Evolutionary conservation across 257 asterid species (phyloP).

Genomic region (Mentha longifolia): DNA sequence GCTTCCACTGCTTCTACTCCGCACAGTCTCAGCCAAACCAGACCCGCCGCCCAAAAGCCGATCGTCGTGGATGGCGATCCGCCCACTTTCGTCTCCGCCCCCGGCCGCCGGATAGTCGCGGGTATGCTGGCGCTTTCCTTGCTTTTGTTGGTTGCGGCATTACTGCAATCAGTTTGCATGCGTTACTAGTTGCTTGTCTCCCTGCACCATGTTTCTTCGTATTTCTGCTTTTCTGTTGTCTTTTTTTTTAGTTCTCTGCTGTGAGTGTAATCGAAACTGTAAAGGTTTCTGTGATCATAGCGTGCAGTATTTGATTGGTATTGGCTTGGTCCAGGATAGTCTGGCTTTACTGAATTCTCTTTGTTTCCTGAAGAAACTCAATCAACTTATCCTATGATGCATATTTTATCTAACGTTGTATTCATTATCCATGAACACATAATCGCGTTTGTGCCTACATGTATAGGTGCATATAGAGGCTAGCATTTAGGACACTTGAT

Average conservation of each 20-base stretch:
- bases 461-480: background rate
- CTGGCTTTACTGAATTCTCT: background rate
- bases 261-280: background rate
- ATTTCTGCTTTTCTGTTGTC: background rate
- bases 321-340: slow-evolving; percentile 15
- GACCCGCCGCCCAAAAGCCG: slow-evolving; percentile 49
- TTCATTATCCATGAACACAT: background rate
- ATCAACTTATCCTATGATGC: background rate
- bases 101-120: slow-evolving; percentile 89
- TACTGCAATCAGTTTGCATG: slow-evolving; percentile 18
- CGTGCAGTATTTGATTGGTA: background rate
- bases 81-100: slow-evolving; percentile 93
- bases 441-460: background rate
- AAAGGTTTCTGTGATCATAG: background rate
- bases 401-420: background rate
- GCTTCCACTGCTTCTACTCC: slow-evolving; percentile 50
- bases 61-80: slow-evolving; percentile 81
- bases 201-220: background rate
- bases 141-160: slow-evolving; percentile 17
- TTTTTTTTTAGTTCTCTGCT: background rate
- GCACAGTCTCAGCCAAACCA: slow-evolving; percentile 20
- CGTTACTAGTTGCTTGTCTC: background rate
- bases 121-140: slow-evolving; percentile 43
- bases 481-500: background rate
- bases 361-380: slow-evolving; percentile 8